A percentile compares a stretch with the other conserved stretches of the same genome.
These are phyloP conservation scores for Fusarium citri DNA, from an alignment of 2,329 filamentous ascomycete genomes.

Conservation along the genomic window DNA sequence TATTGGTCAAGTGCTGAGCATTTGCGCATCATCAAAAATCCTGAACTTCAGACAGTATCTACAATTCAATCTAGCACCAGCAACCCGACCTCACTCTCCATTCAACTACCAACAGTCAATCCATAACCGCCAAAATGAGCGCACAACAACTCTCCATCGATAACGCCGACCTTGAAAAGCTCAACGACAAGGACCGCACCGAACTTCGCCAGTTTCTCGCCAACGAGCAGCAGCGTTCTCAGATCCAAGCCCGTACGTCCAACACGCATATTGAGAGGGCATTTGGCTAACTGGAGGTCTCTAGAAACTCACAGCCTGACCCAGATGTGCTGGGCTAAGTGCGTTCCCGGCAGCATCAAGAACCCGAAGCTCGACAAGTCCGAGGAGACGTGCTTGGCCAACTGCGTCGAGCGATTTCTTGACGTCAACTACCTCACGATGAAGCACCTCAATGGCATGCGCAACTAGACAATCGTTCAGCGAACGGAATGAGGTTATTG, in stretches of 20 bases:
- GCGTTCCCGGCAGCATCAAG: slow-evolving; percentile 80
- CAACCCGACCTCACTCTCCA: slow-evolving; percentile 4
- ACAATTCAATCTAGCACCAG: slow-evolving; percentile 25
- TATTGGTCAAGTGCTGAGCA: slow-evolving; percentile 29
- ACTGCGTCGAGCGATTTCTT: slow-evolving; percentile 94
- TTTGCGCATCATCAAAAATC: slow-evolving; percentile 39
- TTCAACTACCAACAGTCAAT: background rate
- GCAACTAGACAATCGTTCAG: slow-evolving; percentile 39
- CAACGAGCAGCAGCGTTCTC: slow-evolving; percentile 87
- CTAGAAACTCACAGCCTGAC: slow-evolving; percentile 67
- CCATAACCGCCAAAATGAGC: slow-evolving; percentile 49
- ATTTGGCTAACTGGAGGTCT: slow-evolving; percentile 16
- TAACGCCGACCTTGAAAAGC: slow-evolving; percentile 75
- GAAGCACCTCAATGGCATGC: slow-evolving; percentile 79
- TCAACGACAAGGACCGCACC: slow-evolving; percentile 84
- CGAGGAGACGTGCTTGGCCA: slow-evolving; percentile 87
- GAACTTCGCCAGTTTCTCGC: slow-evolving; percentile 88
- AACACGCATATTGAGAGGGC: background rate
- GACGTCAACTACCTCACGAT: slow-evolving; percentile 89
- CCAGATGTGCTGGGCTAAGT: slow-evolving; percentile 95
- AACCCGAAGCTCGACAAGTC: slow-evolving; percentile 76
- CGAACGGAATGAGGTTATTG: background rate
- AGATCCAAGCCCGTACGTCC: slow-evolving; percentile 69
- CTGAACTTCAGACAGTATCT: slow-evolving; percentile 25
- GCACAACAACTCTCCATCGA: slow-evolving; percentile 55